Evolutionary conservation across 2,329 filamentous ascomycete species (phyloP).

Genomic region (Paraconiothyrium sp.): DNA sequence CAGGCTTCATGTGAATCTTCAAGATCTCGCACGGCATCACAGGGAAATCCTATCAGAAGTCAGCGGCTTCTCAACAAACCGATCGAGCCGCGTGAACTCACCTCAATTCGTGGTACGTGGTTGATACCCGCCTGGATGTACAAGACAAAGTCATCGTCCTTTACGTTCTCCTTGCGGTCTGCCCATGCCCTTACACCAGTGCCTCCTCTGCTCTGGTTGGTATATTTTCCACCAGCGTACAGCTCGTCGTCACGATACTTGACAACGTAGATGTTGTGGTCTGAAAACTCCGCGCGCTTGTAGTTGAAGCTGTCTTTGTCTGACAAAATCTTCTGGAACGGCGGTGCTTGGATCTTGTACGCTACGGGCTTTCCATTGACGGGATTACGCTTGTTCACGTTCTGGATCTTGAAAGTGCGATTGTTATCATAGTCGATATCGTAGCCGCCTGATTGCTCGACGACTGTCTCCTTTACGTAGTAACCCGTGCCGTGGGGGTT

Average conservation of each 20-base stretch:
- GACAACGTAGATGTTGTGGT: conserved; percentile 67
- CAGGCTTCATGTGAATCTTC: conserved; percentile 66
- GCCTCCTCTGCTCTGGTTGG: conserved; percentile 66
- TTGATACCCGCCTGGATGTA: conserved; percentile 68
- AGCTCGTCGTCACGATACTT: conserved; percentile 67
- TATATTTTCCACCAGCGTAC: conserved; percentile 68
- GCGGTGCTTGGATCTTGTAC: conserved; percentile 61
- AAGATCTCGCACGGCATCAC: conserved; percentile 68
- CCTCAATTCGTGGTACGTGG: conserved; percentile 63
- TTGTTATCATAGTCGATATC: conserved; percentile 58
- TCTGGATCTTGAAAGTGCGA: conserved; percentile 61
- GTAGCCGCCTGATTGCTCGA: conserved; percentile 61
- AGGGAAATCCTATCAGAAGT: conserved; percentile 58
- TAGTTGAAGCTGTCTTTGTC: conserved; percentile 64
- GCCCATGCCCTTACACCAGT: conserved; percentile 60
- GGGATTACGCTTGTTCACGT: conserved; percentile 55
- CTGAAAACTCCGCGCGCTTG: conserved; percentile 67
- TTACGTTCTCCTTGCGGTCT: conserved; percentile 62
- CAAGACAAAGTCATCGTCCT: conserved; percentile 66
- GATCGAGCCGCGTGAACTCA: conserved; percentile 11
- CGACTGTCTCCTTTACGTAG: conserved; percentile 57
- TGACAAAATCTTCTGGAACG: conserved; percentile 62
- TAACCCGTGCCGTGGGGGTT: conserved; percentile 67
- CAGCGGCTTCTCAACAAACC: conserved; percentile 7
- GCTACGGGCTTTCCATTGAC: conserved; percentile 59